phyloP scores from a whole-genome alignment of 345 rosid genomes.

The Lepidium didymum region DNA sequence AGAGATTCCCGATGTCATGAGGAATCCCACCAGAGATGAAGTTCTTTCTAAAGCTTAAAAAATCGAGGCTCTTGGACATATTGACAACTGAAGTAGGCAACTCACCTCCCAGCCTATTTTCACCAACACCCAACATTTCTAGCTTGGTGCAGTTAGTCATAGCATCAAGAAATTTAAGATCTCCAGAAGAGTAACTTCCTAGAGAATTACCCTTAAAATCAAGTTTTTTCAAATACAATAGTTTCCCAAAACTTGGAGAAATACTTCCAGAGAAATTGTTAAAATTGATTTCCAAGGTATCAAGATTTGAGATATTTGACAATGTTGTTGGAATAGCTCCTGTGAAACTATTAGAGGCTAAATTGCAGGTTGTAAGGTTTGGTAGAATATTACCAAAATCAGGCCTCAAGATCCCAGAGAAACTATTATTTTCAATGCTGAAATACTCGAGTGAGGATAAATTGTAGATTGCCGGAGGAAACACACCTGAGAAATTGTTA shows the following conservation, averaged over 20 bases:
- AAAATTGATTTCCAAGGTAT: fast-evolving
- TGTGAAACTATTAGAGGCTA: neutral
- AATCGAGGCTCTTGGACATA: fast-evolving
- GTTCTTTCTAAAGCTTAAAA: fast-evolving
- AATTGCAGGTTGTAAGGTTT: neutral
- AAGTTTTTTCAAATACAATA: neutral
- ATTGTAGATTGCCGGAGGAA: neutral
- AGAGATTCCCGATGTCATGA: neutral
- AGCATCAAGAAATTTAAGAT: neutral
- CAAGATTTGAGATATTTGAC: neutral
- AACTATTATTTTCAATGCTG: fast-evolving
- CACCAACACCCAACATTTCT: neutral
- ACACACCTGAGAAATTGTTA: neutral
- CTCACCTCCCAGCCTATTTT: neutral
- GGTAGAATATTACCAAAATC: neutral
- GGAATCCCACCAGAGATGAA: neutral
- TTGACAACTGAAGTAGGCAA: neutral
- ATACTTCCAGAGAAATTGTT: neutral
- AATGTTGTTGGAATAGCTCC: neutral
- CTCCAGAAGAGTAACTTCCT: neutral
- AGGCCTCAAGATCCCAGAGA: neutral
- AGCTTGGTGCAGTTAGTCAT: neutral
- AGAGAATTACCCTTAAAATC: neutral
- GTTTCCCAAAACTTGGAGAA: neutral
- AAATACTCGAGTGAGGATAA: neutral